Conservation (phyloP, 1,284 basidiomycete genomes). For the Tranzscheliella williamsii region DNA sequence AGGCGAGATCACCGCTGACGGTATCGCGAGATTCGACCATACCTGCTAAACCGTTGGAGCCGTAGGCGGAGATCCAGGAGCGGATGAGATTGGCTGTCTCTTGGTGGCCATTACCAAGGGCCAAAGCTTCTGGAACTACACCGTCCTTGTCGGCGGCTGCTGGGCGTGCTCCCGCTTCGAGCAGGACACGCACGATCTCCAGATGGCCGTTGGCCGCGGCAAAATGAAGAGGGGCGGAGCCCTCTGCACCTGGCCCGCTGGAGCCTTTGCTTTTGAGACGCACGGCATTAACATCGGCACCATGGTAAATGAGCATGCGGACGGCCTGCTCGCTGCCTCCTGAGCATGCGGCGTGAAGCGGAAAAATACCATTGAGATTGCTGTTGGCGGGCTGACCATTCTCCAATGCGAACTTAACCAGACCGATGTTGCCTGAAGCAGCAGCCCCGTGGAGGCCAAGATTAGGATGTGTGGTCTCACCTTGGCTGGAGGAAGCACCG, state of each 20-base stretch:
- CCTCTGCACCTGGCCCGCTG: slow-evolving; percentile 44
- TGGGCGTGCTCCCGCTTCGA: slow-evolving; percentile 49
- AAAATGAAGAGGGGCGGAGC: slow-evolving; percentile 57
- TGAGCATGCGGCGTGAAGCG: slow-evolving; percentile 55
- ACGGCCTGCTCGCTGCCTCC: slow-evolving; percentile 46
- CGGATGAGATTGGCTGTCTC: slow-evolving; percentile 41
- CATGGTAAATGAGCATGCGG: slow-evolving; percentile 49
- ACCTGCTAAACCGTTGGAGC: slow-evolving; percentile 40
- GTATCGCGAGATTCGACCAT: slow-evolving; percentile 29
- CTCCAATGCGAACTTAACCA: slow-evolving; percentile 55
- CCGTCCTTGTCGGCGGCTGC: slow-evolving; percentile 45
- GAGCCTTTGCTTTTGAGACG: slow-evolving; percentile 30
- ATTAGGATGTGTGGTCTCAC: slow-evolving; percentile 33
- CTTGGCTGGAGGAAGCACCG: slow-evolving; percentile 13
- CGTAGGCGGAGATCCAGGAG: slow-evolving; percentile 44
- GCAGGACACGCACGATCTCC: slow-evolving; percentile 45
- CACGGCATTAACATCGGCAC: slow-evolving; percentile 52
- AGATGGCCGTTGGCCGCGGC: slow-evolving; percentile 57
- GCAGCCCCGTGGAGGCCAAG: slow-evolving; percentile 54
- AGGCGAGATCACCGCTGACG: slow-evolving; percentile 25
- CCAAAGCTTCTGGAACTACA: slow-evolving; percentile 46
- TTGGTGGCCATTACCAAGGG: slow-evolving; percentile 35
- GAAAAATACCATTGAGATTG: slow-evolving; percentile 53
- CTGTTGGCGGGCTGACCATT: slow-evolving; percentile 52
- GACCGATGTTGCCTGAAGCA: slow-evolving; percentile 50